phyloP scores from a whole-genome alignment of 2,329 filamentous ascomycete genomes.

The Epichloe amarillans region DNA sequence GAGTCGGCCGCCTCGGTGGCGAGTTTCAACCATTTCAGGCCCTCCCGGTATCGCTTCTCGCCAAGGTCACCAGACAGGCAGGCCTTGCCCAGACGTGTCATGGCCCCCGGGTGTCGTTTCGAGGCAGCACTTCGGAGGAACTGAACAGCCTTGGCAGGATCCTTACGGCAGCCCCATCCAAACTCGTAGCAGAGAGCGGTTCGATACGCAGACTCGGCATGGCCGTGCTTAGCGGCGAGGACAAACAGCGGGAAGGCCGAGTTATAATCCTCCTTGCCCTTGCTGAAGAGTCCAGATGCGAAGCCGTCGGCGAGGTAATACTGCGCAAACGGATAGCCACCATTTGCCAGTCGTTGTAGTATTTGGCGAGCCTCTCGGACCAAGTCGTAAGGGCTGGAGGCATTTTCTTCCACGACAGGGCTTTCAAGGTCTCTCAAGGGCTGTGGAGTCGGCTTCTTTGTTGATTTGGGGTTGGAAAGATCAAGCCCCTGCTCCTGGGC shows the following conservation, averaged over 20 bases:
- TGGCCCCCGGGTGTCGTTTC: conserved; percentile 89
- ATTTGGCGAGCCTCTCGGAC: conserved; percentile 82
- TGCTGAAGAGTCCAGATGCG: conserved; percentile 87
- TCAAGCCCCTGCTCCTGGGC: conserved; percentile 64
- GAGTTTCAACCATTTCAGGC: conserved; percentile 91
- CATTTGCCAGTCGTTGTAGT: conserved; percentile 71
- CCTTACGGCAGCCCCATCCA: conserved; percentile 87
- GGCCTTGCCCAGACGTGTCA: conserved; percentile 81
- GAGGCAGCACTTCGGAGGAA: conserved; percentile 83
- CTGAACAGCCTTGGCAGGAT: conserved; percentile 82
- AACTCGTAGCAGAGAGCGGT: conserved; percentile 95
- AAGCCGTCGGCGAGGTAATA: conserved; percentile 95
- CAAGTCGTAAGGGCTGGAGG: conserved; percentile 50
- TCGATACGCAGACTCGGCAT: conserved; percentile 90
- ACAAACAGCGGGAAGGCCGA: conserved; percentile 87
- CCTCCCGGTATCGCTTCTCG: conserved; percentile 74
- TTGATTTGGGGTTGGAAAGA: conserved; percentile 30
- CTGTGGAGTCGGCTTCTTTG: conserved; percentile 32
- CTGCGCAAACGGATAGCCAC: conserved; percentile 90
- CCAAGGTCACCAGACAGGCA: conserved; percentile 85
- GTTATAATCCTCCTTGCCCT: conserved; percentile 83
- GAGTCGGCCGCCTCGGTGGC: conserved; percentile 78
- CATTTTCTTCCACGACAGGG: conserved; percentile 30
- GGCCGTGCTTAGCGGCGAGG: conserved; percentile 88
- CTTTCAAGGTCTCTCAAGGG: conserved; percentile 32